A percentile compares a stretch with the other conserved stretches of the same genome.
These are phyloP conservation scores for Claviceps sp. DNA, from an alignment of 2,329 filamentous ascomycete genomes.

Conservation along the genomic window DNA sequence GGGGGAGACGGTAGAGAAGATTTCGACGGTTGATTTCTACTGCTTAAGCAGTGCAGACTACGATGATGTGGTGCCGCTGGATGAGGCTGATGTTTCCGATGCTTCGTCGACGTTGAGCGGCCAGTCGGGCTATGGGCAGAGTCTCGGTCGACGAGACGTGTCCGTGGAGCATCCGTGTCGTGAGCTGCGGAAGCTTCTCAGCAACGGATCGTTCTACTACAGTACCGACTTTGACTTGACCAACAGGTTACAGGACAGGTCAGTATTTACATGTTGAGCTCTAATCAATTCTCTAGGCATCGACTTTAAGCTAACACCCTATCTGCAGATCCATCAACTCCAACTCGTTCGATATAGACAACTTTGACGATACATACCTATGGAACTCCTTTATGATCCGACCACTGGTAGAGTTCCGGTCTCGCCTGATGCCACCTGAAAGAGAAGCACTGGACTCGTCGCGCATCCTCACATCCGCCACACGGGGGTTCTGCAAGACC, in stretches of 20 bases:
- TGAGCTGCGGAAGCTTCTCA: conserved; percentile 80
- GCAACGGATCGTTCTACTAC: conserved; percentile 94
- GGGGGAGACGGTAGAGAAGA: conserved; percentile 80
- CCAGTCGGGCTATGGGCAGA: conserved; percentile 22
- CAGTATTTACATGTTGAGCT: conserved; percentile 4
- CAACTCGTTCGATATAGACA: conserved; percentile 77
- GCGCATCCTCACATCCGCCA: conserved; percentile 81
- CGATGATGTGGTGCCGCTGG: conserved; percentile 56
- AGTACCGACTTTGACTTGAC: conserved; percentile 97
- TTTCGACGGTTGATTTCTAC: conserved; percentile 79
- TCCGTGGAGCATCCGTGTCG: conserved; percentile 77
- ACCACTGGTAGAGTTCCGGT: conserved; percentile 79
- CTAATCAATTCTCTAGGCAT: background rate
- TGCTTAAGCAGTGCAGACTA: conserved; percentile 80
- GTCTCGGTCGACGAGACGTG: conserved; percentile 52
- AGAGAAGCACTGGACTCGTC: conserved; percentile 72
- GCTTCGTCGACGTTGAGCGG: conserved; percentile 34
- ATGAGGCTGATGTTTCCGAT: conserved; percentile 38
- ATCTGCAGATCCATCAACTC: conserved; percentile 53
- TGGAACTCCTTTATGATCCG: conserved; percentile 99
- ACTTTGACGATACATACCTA: conserved; percentile 80
- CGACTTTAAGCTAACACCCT: background rate
- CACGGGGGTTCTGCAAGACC: conserved; percentile 81
- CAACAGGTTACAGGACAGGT: conserved; percentile 82
- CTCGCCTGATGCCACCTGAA: conserved; percentile 61